Evolutionary conservation across 495 filamentous ascomycete species (phyloP).

Genomic region (Penicillium nucicola): DNA sequence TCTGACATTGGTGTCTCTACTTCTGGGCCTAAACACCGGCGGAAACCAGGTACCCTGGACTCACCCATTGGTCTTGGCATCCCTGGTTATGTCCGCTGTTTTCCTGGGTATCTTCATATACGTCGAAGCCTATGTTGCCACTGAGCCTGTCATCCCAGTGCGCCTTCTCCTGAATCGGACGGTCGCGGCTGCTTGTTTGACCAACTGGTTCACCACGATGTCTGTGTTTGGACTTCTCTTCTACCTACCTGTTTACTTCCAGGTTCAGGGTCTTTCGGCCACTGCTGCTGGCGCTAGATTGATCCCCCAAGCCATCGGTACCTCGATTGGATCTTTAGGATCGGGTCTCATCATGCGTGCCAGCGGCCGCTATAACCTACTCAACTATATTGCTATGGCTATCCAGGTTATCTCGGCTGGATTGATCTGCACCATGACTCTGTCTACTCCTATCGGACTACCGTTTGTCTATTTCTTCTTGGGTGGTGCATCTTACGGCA

Average conservation of each 20-base stretch:
- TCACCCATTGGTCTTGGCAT: constrained; percentile 71
- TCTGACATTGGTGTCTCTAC: constrained; percentile 64
- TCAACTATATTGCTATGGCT: constrained; percentile 53
- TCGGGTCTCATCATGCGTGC: constrained; percentile 72
- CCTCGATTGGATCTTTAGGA: constrained; percentile 67
- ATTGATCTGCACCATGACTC: constrained; percentile 50
- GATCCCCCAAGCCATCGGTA: constrained; percentile 63
- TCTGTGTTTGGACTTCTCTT: constrained; percentile 56
- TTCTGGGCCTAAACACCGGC: constrained; percentile 80
- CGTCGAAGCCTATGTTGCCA: constrained; percentile 61
- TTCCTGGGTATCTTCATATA: constrained; percentile 57
- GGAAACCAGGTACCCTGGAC: constrained; percentile 84
- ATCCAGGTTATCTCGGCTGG: constrained; percentile 51
- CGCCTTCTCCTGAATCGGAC: constrained; percentile 70
- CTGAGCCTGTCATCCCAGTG: constrained; percentile 84
- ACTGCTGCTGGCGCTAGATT: constrained; percentile 69
- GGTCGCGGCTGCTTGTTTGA: constrained; percentile 68
- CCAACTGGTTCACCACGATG: constrained; percentile 68
- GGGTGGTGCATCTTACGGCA: constrained; percentile 68
- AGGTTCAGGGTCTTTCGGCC: constrained; percentile 67
- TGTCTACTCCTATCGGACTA: constrained; percentile 56
- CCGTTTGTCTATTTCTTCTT: constrained; percentile 68
- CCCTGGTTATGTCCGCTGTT: constrained; percentile 61
- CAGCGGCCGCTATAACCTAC: constrained; percentile 66
- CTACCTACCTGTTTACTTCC: constrained; percentile 81